Conservation (phyloP, 2,329 filamentous ascomycete genomes). For the Microthyrium microscopicum region DNA sequence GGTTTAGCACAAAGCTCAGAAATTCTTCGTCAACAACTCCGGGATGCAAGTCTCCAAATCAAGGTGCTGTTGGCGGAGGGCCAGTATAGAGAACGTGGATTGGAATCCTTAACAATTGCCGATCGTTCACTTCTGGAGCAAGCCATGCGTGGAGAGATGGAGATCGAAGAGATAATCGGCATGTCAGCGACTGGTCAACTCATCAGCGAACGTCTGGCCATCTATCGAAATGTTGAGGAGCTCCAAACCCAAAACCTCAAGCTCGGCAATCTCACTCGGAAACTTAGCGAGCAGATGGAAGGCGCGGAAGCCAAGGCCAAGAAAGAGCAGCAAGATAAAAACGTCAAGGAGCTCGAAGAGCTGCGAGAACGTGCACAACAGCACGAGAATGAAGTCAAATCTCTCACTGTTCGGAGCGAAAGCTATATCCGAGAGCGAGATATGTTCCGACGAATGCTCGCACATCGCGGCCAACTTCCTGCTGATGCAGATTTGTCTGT, state of each 20-base stretch:
- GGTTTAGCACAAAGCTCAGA: slow-evolving; percentile 48
- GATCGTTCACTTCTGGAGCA: slow-evolving; percentile 63
- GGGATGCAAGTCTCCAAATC: slow-evolving; percentile 77
- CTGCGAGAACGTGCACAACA: slow-evolving; percentile 57
- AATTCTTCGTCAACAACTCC: slow-evolving; percentile 70
- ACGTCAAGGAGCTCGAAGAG: slow-evolving; percentile 53
- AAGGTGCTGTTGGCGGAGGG: slow-evolving; percentile 82
- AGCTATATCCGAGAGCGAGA: slow-evolving; percentile 92
- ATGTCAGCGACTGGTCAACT: slow-evolving; percentile 74
- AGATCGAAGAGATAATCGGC: slow-evolving; percentile 38
- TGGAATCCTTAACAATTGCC: slow-evolving; percentile 51
- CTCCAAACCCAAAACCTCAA: slow-evolving; percentile 80
- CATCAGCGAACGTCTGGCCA: slow-evolving; percentile 76
- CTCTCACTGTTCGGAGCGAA: slow-evolving; percentile 68
- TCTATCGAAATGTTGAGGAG: slow-evolving; percentile 72
- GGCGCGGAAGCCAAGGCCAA: slow-evolving; percentile 63
- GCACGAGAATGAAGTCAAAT: slow-evolving; percentile 71
- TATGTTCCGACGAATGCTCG: slow-evolving; percentile 90
- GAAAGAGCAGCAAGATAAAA: slow-evolving; percentile 35
- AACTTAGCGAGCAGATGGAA: slow-evolving; percentile 79
- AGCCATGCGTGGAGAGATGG: slow-evolving; percentile 58
- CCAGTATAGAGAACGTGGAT: slow-evolving; percentile 64
- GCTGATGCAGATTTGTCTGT: slow-evolving; percentile 45
- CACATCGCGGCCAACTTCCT: slow-evolving; percentile 50
- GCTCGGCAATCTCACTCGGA: slow-evolving; percentile 63